Conservation (phyloP, 441 rosid species). For the Pelargonium cotyledonis region DNA sequence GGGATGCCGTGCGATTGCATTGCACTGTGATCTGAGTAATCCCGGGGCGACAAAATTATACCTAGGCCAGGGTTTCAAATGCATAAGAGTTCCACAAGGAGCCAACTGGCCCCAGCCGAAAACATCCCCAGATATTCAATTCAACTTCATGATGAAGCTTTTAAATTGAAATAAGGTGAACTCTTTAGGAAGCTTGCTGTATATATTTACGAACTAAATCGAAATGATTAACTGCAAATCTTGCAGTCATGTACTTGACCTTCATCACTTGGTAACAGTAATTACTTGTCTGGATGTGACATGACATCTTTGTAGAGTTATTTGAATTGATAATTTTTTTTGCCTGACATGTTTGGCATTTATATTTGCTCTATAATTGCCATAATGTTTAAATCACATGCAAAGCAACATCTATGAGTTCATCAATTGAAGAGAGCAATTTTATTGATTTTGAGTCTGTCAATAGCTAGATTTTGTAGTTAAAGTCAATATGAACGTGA, state of each 20-base stretch:
- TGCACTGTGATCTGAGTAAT: conserved; percentile 77
- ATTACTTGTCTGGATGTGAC: not conserved
- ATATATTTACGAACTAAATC: not conserved
- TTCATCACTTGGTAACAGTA: not conserved
- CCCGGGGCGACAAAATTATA: conserved; percentile 63
- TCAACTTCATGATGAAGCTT: conserved; percentile 91
- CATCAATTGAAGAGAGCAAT: not conserved
- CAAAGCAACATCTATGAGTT: not conserved
- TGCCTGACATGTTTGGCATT: not conserved
- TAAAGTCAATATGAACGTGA: not conserved
- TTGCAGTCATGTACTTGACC: not conserved
- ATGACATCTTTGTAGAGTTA: conserved; percentile 9
- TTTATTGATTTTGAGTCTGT: not conserved
- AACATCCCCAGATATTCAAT: conserved; percentile 55
- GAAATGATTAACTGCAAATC: conserved; percentile 5
- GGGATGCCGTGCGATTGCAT: conserved; percentile 77
- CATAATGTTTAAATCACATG: no score
- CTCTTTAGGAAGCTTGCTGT: conserved; percentile 10
- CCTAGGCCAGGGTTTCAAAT: conserved; percentile 62
- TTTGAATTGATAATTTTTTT: not conserved
- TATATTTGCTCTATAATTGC: no score
- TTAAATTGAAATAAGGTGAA: conserved; percentile 24
- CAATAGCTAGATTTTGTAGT: not conserved
- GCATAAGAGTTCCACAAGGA: conserved; percentile 65
- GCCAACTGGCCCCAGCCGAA: conserved; percentile 83